phyloP scores from a whole-genome alignment of 2,329 filamentous ascomycete species.

The Stachybotrys echinatus region DNA sequence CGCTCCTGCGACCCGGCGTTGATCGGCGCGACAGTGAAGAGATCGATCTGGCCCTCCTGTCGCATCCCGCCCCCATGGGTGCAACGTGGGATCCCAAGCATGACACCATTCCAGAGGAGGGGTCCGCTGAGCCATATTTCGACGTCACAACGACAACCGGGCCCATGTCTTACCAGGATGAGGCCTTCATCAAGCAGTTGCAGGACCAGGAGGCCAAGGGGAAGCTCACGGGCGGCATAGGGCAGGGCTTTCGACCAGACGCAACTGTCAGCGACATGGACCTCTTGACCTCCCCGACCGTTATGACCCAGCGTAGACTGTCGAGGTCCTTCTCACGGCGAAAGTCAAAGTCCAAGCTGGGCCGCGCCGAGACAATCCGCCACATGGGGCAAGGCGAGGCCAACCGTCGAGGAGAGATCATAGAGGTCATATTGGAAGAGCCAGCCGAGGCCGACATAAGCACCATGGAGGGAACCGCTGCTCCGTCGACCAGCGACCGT shows the following conservation, averaged over 20 bases:
- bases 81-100: slow-evolving; percentile 20
- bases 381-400: slow-evolving; percentile 52
- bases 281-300: slow-evolving; percentile 34
- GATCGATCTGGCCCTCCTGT: slow-evolving; percentile 37
- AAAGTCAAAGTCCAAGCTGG: slow-evolving; percentile 12
- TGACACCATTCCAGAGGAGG: slow-evolving; percentile 23
- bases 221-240: slow-evolving; percentile 52
- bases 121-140: slow-evolving; percentile 7
- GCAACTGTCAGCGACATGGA: slow-evolving; percentile 43
- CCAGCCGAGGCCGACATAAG: slow-evolving; percentile 44
- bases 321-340: slow-evolving; percentile 36
- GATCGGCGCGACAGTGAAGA: slow-evolving; percentile 19
- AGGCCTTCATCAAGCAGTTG: slow-evolving; percentile 36
- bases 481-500: slow-evolving; percentile 19
- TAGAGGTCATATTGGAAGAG: slow-evolving; percentile 48
- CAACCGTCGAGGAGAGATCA: slow-evolving; percentile 53
- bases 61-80: slow-evolving; percentile 34
- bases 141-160: slow-evolving; percentile 24
- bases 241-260: slow-evolving; percentile 45
- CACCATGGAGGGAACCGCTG: slow-evolving; percentile 39
- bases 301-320: slow-evolving; percentile 26
- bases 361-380: slow-evolving; percentile 36
- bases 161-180: slow-evolving; percentile 37
- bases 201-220: slow-evolving; percentile 51
- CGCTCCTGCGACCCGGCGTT: neutral